Percentiles rank a stretch among this genome's conserved stretches.
Evolutionary conservation across 140 eudicot genomes (phyloP).

Genomic region (Flaveria floridana): DNA sequence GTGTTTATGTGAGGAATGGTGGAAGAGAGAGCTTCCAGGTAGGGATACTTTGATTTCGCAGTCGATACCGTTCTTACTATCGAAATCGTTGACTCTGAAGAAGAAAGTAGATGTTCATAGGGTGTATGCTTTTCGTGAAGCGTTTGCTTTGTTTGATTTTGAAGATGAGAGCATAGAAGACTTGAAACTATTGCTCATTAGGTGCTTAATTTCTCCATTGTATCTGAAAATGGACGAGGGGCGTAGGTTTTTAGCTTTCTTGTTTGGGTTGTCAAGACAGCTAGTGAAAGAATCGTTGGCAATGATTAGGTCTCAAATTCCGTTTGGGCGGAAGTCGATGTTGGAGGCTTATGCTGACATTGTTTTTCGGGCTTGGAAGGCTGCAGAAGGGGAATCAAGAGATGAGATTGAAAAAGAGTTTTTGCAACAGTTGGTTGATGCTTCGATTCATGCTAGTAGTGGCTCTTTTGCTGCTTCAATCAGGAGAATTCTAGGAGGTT

Average conservation of each 20-base stretch:
- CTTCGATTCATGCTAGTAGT: constrained; percentile 71
- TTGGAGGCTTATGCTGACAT: constrained; percentile 93
- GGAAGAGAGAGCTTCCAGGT: constrained; percentile 68
- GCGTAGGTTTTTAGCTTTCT: constrained; percentile 60
- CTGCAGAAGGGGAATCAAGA: constrained; percentile 52
- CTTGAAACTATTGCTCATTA: constrained; percentile 64
- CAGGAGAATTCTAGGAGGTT: constrained; percentile 73
- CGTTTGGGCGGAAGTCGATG: constrained; percentile 82
- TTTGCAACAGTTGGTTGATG: constrained; percentile 67
- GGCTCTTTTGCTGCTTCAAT: constrained; percentile 65
- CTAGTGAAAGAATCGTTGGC: constrained; percentile 74
- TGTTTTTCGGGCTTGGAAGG: constrained; percentile 85
- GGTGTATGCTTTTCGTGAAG: constrained; percentile 71
- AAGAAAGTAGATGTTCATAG: constrained; percentile 89
- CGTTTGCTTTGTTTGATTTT: constrained; percentile 76
- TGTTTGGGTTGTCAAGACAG: constrained; percentile 73
- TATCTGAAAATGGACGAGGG: constrained; percentile 91
- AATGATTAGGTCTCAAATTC: constrained; percentile 84
- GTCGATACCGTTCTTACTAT: constrained; percentile 70
- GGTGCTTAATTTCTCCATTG: constrained; percentile 84
- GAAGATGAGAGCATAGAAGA: constrained; percentile 99
- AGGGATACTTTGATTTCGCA: constrained; percentile 74
- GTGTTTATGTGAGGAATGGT: constrained; percentile 89
- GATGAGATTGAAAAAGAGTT: constrained; percentile 77
- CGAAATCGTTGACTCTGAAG: constrained; percentile 77